Conservation (phyloP, 345 rosid species). For the Firmiana major region DNA sequence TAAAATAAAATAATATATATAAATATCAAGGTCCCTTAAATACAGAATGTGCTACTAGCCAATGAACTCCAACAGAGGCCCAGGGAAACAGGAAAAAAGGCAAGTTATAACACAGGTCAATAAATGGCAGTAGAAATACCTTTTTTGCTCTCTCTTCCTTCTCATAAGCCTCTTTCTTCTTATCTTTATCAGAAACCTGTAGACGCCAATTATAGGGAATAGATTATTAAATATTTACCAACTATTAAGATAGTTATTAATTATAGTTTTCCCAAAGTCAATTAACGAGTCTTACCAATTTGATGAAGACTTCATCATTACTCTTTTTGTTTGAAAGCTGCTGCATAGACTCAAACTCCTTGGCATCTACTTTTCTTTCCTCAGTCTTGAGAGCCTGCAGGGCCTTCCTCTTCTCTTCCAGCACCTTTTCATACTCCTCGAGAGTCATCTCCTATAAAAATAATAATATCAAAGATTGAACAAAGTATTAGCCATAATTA, state of each 20-base stretch:
- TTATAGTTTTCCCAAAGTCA: neutral
- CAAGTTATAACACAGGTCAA: neutral
- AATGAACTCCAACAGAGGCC: neutral
- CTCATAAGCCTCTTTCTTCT: conserved; percentile 55
- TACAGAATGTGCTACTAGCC: neutral
- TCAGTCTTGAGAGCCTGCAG: conserved; percentile 50
- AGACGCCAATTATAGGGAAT: neutral
- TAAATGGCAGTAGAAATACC: conserved; percentile 23
- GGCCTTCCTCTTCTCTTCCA: conserved; percentile 66
- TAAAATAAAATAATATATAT: neutral
- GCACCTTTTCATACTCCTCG: conserved; percentile 79
- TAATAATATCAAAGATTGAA: neutral
- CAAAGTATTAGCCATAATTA: neutral
- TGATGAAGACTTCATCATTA: conserved; percentile 48
- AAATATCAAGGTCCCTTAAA: neutral
- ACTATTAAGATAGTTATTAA: neutral
- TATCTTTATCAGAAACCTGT: conserved; percentile 70
- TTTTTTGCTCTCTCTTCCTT: conserved; percentile 62
- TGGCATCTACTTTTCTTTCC: conserved; percentile 62
- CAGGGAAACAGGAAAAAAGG: neutral
- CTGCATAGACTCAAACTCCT: conserved; percentile 67
- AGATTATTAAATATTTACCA: neutral
- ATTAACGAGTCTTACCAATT: conserved; percentile 39
- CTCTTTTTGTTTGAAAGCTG: conserved; percentile 66
- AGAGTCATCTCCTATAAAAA: conserved; percentile 77